Evolutionary conservation across 2,329 filamentous ascomycete genomes (phyloP), one percentile per base, ranked within the genome.

Genomic region (Cordyceps tenuipes): DNA sequence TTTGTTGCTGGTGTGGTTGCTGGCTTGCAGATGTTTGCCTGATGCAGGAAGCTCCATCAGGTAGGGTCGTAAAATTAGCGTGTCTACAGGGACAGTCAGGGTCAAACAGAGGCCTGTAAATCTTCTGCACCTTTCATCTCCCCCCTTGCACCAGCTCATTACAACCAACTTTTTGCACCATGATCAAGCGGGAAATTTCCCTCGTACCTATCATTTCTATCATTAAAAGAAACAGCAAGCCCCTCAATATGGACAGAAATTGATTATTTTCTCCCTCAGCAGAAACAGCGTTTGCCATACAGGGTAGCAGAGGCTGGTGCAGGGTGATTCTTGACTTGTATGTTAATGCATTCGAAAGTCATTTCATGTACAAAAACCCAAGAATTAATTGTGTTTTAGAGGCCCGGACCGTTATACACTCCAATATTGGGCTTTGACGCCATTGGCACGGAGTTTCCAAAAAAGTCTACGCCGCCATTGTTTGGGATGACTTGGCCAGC

Each of bases 381-480:
- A 23, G 6, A 39, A 13, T 9, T 29, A 6, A 29, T 29, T 9
- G 36, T 34, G 6, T 29, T 19, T 39, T 29, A 57, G 34, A 63
- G 21, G 34, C 62, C 63, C 31, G 26, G 50, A 39, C 64, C 65
- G 36, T 65, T 62, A 39, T 68, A 68, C 1, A 63, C 65, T 8
- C 66, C 66, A 19, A 61, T 62, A 17, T 66, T 67, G 9, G 66
- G 66, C 47, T 62, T 61, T 3, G 26, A 31, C 5, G 55, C 34
- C 7, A 26, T 26, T 5, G 64, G 63, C 1, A 68, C 63, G 8
- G 54, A 29, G 21, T 63, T 65, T 26, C 64, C 63, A 34, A 62
- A 68, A 47, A 63, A 68, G 53, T 68, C 66, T 3, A 51, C 43
- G 0, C 64, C 64, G 23, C 66, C 65, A 34, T 63, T 68, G 26